These are phyloP conservation scores for Heterobasidion irregulare DNA, from an alignment of 1,284 basidiomycete species.

Conservation along the genomic window DNA sequence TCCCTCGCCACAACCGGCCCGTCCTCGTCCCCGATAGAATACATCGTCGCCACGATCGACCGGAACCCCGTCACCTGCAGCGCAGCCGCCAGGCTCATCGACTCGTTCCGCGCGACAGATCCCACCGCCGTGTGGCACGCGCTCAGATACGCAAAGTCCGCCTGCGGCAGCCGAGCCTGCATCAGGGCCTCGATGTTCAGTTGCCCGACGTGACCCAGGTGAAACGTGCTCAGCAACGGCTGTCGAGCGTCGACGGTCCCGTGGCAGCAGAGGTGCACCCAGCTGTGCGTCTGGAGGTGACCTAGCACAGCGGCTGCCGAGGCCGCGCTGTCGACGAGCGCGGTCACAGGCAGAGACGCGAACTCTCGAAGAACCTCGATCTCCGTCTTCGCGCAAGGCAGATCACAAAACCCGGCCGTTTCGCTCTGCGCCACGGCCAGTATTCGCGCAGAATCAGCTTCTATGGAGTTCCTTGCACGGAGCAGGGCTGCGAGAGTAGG, in stretches of 20 bases:
- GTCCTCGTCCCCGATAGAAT: too few species aligned
- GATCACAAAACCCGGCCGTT: background rate
- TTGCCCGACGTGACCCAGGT: background rate
- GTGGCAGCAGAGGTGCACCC: background rate
- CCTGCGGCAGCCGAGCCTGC: background rate
- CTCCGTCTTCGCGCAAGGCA: background rate
- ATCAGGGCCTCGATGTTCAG: background rate
- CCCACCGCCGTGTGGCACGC: background rate
- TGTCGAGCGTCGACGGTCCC: background rate
- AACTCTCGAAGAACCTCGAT: background rate
- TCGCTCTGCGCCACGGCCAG: background rate
- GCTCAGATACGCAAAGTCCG: too few species aligned
- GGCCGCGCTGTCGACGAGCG: background rate
- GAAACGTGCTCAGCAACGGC: background rate
- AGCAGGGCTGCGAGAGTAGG: too few species aligned
- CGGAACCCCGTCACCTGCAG: too few species aligned
- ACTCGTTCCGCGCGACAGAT: too few species aligned
- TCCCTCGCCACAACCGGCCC: too few species aligned
- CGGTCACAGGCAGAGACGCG: background rate
- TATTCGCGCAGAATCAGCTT: background rate
- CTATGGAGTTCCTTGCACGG: background rate
- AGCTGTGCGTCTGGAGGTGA: background rate
- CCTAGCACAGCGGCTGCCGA: background rate
- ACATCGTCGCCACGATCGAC: too few species aligned
- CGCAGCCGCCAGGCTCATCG: too few species aligned